Conservation (phyloP, 306 rosid species). For the apple (Malus domestica) region DNA sequence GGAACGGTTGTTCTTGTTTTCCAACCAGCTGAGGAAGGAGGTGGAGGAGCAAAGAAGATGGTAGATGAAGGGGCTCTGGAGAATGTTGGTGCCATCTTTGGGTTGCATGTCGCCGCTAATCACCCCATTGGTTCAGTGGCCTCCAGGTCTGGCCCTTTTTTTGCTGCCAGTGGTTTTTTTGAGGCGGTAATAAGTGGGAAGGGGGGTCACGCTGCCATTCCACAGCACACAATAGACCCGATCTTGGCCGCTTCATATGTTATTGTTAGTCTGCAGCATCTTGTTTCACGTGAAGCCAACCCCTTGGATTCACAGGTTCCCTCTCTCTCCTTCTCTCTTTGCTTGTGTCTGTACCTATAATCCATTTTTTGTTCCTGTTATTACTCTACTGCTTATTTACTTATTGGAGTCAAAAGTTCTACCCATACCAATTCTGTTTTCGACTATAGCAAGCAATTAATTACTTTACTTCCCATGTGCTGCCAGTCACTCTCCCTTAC, state of each 20-base stretch:
- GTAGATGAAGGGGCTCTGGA: conserved; percentile 54
- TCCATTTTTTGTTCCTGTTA: background rate
- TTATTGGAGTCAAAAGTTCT: background rate
- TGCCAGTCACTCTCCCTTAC: background rate
- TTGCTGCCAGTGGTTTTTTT: conserved; percentile 65
- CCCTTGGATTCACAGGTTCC: conserved; percentile 80
- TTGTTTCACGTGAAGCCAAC: conserved; percentile 79
- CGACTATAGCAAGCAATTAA: background rate
- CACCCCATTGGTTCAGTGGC: conserved; percentile 49
- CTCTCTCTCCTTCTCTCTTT: background rate
- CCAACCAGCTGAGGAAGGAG: conserved; percentile 97
- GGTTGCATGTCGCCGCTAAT: conserved; percentile 34
- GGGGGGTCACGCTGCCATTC: conserved; percentile 94
- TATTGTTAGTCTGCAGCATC: conserved; percentile 75
- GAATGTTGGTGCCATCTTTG: conserved; percentile 65
- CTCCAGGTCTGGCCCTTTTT: conserved; percentile 56
- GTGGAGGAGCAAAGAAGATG: conserved; percentile 73
- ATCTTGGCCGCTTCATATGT: conserved; percentile 74
- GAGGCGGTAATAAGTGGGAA: conserved; percentile 75
- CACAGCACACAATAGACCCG: conserved; percentile 79
- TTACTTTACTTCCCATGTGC: background rate
- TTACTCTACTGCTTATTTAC: background rate
- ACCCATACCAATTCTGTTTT: background rate
- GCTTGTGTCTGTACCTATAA: background rate
- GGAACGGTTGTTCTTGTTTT: conserved; percentile 88